Conservation (phyloP, 2,329 filamentous ascomycete genomes). For the Cladobotryum protrusum region DNA sequence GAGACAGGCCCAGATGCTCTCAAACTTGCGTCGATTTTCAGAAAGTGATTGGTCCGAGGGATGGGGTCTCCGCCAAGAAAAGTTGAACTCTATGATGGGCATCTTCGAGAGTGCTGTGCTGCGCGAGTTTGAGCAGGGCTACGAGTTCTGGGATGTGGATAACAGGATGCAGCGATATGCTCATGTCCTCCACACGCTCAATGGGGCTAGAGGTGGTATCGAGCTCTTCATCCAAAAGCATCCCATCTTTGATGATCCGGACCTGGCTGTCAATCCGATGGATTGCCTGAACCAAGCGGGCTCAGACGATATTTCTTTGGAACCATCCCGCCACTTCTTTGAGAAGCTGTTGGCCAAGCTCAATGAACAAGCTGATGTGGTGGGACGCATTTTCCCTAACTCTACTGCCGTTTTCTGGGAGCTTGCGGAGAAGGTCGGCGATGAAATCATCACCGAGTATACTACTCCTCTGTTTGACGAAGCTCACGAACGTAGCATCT, state of each 20-base stretch:
- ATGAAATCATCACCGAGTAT: conserved; percentile 83
- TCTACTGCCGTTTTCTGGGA: conserved; percentile 64
- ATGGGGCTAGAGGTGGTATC: conserved; percentile 70
- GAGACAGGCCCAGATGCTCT: conserved; percentile 82
- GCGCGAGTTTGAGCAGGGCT: conserved; percentile 87
- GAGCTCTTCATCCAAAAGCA: conserved; percentile 88
- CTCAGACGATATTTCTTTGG: conserved; percentile 64
- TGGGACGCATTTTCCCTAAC: conserved; percentile 75
- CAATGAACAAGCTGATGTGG: conserved; percentile 75
- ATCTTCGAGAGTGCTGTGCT: conserved; percentile 89
- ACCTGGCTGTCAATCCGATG: conserved; percentile 60
- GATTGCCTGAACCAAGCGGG: conserved; percentile 71
- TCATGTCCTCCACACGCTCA: conserved; percentile 73
- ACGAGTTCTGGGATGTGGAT: conserved; percentile 81
- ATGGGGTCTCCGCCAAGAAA: conserved; percentile 63
- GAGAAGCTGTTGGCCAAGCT: conserved; percentile 65
- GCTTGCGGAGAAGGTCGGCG: conserved; percentile 74
- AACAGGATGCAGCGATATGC: conserved; percentile 86
- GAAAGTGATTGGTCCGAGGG: conserved; percentile 75
- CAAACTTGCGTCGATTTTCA: conserved; percentile 72
- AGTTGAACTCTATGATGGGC: conserved; percentile 64
- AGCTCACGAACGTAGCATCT: conserved; percentile 67
- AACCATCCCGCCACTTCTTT: conserved; percentile 79
- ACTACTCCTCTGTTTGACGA: conserved; percentile 81
- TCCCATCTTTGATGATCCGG: conserved; percentile 69